Evolutionary conservation across 129 eudicot species (phyloP), one percentile per base, ranked within the genome.

Genomic region (Saposhnikovia divaricata): DNA sequence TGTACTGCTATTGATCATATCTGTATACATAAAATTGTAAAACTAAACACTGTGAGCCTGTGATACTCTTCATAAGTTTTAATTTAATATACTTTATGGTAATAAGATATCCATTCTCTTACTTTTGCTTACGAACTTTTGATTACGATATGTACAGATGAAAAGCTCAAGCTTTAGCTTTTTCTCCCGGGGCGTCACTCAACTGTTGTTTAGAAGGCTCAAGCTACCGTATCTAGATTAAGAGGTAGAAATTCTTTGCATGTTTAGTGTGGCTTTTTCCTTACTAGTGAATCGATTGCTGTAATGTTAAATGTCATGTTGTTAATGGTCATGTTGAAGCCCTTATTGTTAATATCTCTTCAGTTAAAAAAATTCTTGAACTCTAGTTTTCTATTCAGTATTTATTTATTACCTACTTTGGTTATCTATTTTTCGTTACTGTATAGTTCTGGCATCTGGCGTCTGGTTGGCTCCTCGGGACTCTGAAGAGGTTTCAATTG

Each of bases 91-190:
- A 71, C n/a, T 6, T 68, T 39, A 19, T 71, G 42, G 27, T 13
- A 19, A 38, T 11, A 71, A 18, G n/a, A 38, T 37, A 19, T 71
- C 25, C 47, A 34, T 21, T 34, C 45, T 38, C 66, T 83, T 46
- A 31, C 40, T 66, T 31, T 6, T 65, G 31, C 80, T 31, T 68
- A 65, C n/a, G n/a, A n/a, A n/a, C n/a, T n/a, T n/a, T n/a, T n/a
- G n/a, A n/a, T n/a, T n/a, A n/a, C 31, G 4, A 72, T 69, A 68
- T 80, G 65, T 59, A 44, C 88, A 95, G 98, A 95, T 81, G 97
- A 95, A 82, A 95, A 95, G 88, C 92, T 95, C 69, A 95, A 95
- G 91, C 93, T 95, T 55, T 95, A 97, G 98, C 94, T 95, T 83
- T 92, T 95, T 82, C 88, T 95, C 69, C 97, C 97, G 14, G 98